Evolutionary conservation across 768 basidiomycete species (phyloP).

Genomic region (Trametes gibbosa): DNA sequence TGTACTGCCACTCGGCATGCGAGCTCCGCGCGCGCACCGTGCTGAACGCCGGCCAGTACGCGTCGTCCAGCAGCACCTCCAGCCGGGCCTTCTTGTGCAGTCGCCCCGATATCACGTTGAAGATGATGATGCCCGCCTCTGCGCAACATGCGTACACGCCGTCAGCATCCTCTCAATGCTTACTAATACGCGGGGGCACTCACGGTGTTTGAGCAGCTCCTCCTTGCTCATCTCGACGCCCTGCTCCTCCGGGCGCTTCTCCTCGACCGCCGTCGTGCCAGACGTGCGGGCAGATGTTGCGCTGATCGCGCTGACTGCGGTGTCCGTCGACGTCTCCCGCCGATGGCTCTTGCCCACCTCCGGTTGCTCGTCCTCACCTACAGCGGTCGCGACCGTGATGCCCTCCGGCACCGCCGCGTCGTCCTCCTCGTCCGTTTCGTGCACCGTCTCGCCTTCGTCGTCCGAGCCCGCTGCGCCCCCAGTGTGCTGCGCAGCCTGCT

Average conservation of each 20-base stretch:
- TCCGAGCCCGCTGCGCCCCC: conserved; percentile 27
- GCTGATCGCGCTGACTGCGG: conserved; percentile 24
- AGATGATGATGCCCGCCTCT: conserved; percentile 89
- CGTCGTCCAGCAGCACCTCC: conserved; percentile 90
- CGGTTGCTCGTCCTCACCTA: conserved; percentile 18
- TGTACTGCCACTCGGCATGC: conserved; percentile 74
- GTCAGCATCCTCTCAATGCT: not conserved
- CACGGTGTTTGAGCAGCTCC: conserved; percentile 72
- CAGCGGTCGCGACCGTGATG: conserved; percentile 24
- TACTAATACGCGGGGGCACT: conserved; percentile 25
- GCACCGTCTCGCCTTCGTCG: conserved; percentile 21
- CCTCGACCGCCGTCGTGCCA: conserved; percentile 14
- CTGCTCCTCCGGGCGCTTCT: conserved; percentile 32
- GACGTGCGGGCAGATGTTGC: conserved; percentile 10
- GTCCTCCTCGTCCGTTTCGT: conserved; percentile 33
- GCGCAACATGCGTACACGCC: not conserved
- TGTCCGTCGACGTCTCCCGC: conserved; percentile 24
- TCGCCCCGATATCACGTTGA: conserved; percentile 81
- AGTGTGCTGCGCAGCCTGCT: conserved; percentile 39
- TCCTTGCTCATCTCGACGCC: conserved; percentile 65
- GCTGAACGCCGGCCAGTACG: conserved; percentile 90
- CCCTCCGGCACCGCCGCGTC: conserved; percentile 31
- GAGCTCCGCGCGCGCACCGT: conserved; percentile 68
- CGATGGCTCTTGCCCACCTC: conserved; percentile 19
- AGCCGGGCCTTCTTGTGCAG: conserved; percentile 79